These are phyloP conservation scores for Symbiodinium natans DNA, from an alignment of 73 alveolate species.

Conservation along the genomic window DNA sequence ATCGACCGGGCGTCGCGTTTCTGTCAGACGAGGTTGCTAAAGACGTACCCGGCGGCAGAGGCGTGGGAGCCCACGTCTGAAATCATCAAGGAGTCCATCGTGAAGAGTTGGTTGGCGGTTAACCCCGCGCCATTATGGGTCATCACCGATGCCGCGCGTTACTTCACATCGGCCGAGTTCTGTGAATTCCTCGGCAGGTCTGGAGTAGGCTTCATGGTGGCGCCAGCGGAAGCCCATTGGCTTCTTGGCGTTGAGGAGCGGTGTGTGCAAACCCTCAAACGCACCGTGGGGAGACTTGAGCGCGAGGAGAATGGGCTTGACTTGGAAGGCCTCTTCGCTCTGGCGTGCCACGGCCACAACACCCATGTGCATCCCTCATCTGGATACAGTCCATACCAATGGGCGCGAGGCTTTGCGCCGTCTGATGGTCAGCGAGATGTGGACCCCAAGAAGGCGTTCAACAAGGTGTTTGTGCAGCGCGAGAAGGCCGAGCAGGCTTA, in stretches of 20 bases:
- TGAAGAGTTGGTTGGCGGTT: background rate
- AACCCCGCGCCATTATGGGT: background rate
- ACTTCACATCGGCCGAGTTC: background rate
- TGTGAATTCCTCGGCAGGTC: background rate
- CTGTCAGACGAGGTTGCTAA: background rate
- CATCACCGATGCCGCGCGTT: background rate
- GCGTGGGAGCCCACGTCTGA: background rate
- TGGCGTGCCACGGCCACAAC: background rate
- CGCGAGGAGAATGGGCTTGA: background rate
- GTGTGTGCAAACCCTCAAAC: background rate
- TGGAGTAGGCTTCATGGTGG: background rate
- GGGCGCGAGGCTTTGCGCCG: background rate
- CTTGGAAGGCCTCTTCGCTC: background rate
- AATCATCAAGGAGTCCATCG: background rate
- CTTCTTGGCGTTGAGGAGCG: background rate
- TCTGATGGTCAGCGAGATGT: background rate
- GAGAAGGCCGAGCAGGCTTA: background rate
- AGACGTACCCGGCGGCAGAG: background rate
- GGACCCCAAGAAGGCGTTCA: background rate
- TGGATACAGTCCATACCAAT: background rate
- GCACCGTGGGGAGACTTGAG: background rate
- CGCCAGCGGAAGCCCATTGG: conserved; percentile 10
- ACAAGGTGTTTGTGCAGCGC: background rate
- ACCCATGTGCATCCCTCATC: background rate
- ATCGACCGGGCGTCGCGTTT: background rate